phyloP scores from a whole-genome alignment of 1,284 basidiomycete genomes.

The Austroboletus novae-zelandiae region DNA sequence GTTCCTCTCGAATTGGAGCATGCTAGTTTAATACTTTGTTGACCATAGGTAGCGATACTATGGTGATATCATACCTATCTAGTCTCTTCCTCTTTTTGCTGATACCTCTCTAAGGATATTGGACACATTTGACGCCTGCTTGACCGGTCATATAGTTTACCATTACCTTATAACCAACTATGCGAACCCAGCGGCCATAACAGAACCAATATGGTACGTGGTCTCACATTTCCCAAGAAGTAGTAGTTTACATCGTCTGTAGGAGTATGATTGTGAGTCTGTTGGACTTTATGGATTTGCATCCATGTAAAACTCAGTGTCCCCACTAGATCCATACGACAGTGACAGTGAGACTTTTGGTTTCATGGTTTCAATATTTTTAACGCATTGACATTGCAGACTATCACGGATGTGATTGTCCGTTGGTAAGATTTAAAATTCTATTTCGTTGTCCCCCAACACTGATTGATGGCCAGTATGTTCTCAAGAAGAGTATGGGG shows the following conservation, averaged over 20 bases:
- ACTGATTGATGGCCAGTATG: slow-evolving; percentile 24
- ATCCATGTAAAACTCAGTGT: not conserved
- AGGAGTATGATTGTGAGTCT: slow-evolving; percentile 46
- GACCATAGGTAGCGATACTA: slow-evolving; percentile 5
- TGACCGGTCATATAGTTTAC: slow-evolving; percentile 52
- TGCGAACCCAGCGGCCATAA: slow-evolving; percentile 41
- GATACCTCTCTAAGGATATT: slow-evolving; percentile 32
- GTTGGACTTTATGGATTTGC: not conserved
- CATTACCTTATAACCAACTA: slow-evolving; percentile 53
- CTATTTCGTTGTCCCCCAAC: not conserved
- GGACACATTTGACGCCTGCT: slow-evolving; percentile 49
- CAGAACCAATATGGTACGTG: slow-evolving; percentile 45
- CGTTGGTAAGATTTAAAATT: slow-evolving; percentile 26
- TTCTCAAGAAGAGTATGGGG: slow-evolving; percentile 43
- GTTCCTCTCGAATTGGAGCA: slow-evolving; percentile 5
- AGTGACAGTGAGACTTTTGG: slow-evolving; percentile 36
- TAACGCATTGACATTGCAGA: slow-evolving; percentile 27
- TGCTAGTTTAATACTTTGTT: not conserved
- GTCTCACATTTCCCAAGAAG: not conserved
- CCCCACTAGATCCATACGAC: slow-evolving; percentile 41
- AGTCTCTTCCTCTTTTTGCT: not conserved
- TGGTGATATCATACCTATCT: slow-evolving; percentile 15
- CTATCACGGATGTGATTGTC: slow-evolving; percentile 45
- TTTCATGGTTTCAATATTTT: not conserved
- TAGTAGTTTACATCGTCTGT: not conserved